Conservation (phyloP, 495 filamentous ascomycete genomes). For the Talaromyces stipitatus region DNA sequence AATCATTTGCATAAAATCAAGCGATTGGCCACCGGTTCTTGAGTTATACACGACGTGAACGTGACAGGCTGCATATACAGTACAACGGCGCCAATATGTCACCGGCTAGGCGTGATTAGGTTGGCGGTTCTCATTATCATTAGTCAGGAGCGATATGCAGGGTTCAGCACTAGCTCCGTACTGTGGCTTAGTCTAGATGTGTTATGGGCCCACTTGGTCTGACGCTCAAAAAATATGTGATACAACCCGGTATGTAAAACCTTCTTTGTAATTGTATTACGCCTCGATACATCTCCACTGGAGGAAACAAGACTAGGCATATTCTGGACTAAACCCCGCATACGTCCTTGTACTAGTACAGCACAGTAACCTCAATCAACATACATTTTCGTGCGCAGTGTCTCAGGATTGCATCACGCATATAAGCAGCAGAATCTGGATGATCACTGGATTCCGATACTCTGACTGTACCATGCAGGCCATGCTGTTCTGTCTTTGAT, state of each 20-base stretch:
- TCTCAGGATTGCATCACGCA: background rate
- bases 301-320: background rate
- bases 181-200: background rate
- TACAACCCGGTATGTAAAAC: background rate
- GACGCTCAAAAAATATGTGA: background rate
- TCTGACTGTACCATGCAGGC: background rate
- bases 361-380: background rate
- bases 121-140: background rate
- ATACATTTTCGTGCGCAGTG: background rate
- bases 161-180: background rate
- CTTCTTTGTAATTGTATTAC: background rate
- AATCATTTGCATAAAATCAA: background rate
- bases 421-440: background rate
- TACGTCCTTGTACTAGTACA: background rate
- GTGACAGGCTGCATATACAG: background rate
- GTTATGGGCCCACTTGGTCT: background rate
- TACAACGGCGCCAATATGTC: background rate
- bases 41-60: background rate
- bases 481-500: background rate
- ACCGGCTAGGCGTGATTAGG: background rate
- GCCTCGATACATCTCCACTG: background rate
- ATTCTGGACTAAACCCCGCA: background rate
- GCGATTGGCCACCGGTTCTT: background rate
- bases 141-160: background rate
- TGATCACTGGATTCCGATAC: background rate